Base-by-base conservation (phyloP, 2,329 filamentous ascomycete species). In the Verticillium zaregamsianum region DNA sequence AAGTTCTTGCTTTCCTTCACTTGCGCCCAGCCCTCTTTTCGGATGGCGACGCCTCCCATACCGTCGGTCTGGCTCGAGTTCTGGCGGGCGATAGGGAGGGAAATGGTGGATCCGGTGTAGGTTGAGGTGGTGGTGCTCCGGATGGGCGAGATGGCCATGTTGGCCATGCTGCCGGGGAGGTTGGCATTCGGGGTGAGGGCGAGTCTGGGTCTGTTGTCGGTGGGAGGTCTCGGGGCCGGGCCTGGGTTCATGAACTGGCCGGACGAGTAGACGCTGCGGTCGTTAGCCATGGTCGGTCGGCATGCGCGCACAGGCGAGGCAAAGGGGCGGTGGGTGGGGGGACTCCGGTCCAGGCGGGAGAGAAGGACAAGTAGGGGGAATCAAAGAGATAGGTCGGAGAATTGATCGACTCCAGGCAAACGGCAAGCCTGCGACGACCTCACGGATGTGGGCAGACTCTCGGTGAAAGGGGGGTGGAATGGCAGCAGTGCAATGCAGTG, bases 231-330 rank as follows among this genome's bases (percentile, higher is more conserved):
- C 67, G 95, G 95, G 68, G 95, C 94, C 69, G 95, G 94, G 67
- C 95, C 93, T 65, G 95, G 93, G 77, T 98, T 98, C 91, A 98
- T 96, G 80, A 98, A 98, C 76, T 88, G 86, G 70, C 82, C 85
- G 66, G 80, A 79, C 52, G 83, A 78, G 72, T 87, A 89, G 69
- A 83, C 76, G 72, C 84, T 87, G 70, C 64, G 69, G 62, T 66
- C 59, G 64, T 69, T 67, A 63, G 64, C 64, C 68, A 71, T 71
- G 59, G 62, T 72, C 62, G 68, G 31, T 61, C 45, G 57, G 62
- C 62, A 59, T 59, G 55, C 55, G 57, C 57, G 59, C 58, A 59
- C 40, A 49, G 40, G 40, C 40, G 40, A 49, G 40, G 20, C 40
- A 49, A 49, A 49, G 40, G 40, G 40, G 40, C 40, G 40, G 40